Evolutionary conservation across 495 filamentous ascomycete species (phyloP).

Genomic region (Aspergillus baeticus): DNA sequence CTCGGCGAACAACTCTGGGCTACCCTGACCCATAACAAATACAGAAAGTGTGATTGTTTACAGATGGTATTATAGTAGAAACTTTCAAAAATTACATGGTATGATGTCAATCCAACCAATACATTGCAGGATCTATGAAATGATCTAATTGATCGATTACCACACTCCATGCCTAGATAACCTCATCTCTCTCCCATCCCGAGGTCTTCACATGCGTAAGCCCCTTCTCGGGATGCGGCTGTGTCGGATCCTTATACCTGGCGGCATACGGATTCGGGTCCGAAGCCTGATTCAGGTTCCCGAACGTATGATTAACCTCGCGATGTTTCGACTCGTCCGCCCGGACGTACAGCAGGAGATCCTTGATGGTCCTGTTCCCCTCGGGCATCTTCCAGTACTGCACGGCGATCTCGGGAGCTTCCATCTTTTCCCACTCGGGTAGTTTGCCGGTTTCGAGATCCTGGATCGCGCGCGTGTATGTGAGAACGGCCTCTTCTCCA

Average conservation of each 20-base stretch:
- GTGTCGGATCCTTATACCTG: slow-evolving; percentile 62
- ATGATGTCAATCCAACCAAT: too few species aligned
- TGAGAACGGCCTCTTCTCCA: slow-evolving; percentile 95
- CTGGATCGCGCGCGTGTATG: slow-evolving; percentile 82
- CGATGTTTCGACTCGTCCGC: slow-evolving; percentile 96
- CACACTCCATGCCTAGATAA: slow-evolving; percentile 50
- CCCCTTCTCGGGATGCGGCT: slow-evolving; percentile 68
- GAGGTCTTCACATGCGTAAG: slow-evolving; percentile 63
- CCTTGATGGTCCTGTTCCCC: slow-evolving; percentile 74
- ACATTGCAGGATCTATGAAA: too few species aligned
- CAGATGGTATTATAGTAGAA: too few species aligned
- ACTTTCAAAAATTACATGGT: too few species aligned
- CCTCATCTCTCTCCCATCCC: slow-evolving; percentile 84
- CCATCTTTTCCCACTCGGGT: slow-evolving; percentile 75
- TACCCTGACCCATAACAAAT: too few species aligned
- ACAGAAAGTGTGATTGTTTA: too few species aligned
- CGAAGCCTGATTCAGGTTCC: slow-evolving; percentile 73
- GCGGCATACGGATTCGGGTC: slow-evolving; percentile 92
- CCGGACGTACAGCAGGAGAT: slow-evolving; percentile 83
- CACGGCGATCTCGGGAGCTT: slow-evolving; percentile 84
- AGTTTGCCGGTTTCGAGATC: slow-evolving; percentile 84
- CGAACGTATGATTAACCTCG: slow-evolving; percentile 94
- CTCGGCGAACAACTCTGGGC: too few species aligned
- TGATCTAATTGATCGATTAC: too few species aligned
- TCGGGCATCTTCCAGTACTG: slow-evolving; percentile 94